Base-by-base conservation (phyloP, 1,284 basidiomycete genomes). In the Ceratobasidium sp. region DNA sequence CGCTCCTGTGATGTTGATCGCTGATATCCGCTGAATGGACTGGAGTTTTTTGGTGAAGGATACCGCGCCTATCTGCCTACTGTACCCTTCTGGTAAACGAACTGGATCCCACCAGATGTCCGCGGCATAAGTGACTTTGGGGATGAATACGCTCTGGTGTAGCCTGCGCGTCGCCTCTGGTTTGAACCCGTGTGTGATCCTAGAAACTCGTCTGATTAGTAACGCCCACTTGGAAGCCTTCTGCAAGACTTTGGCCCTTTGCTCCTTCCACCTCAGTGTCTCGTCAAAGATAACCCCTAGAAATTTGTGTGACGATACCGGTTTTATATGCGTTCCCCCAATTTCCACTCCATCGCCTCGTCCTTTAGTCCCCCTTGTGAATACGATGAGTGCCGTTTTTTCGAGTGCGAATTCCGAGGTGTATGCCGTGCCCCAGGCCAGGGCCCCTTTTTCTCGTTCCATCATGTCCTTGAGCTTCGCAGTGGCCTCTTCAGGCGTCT, bases 271-370 rank as follows among this genome's bases (percentile, higher is more conserved):
- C 7, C 54, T 44, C 14, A 75, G 59, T 21, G 67, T 62, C 16
- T 50, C 14, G 38, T 76, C 75, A 16, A 76, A 38, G n/a, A 52
- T 30, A 0, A 76, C 72, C 1, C 75, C 75, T 9, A 75, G 55
- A 41, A 57, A 73, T 9, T 44, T 61, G 35, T 58, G 64, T 9
- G 43, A 62, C 28, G 21, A 5, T 18, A 54, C 28, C 23, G 64
- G 41, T 28, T 46, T 44, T n/a, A 74, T 69, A 21, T 7, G 2
- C 1, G 21, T 14, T 1, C 55, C 72, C 6, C 21, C 61, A 30
- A 73, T 57, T 4, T 0, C 8, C 9, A 73, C 47, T 9, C 43
- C 43, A 11, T 44, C 43, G 11, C 9, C 18, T 18, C 9, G 11
- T 44, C 43, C 43, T 18, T 44, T 44, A 11, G 43, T 44, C n/a